A percentile compares a stretch with the other conserved stretches of the same genome.
These are phyloP conservation scores for Setaria viridis DNA, from an alignment of 202 grass and related monocot species.

Conservation along the genomic window DNA sequence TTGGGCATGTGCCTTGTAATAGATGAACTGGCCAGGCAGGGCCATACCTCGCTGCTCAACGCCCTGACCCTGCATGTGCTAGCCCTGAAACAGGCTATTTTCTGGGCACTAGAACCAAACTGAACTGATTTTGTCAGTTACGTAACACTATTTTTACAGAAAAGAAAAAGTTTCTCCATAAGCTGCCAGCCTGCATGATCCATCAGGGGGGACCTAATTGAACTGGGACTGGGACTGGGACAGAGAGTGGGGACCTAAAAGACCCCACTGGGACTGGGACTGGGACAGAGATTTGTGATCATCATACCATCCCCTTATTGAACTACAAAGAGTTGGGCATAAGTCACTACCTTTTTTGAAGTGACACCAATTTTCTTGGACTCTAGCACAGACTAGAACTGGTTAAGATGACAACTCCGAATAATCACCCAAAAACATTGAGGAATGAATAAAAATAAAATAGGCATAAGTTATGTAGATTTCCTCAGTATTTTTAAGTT, in stretches of 20 bases:
- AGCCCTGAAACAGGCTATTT: neutral
- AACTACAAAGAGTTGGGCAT: neutral
- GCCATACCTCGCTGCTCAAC: neutral
- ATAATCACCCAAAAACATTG: neutral
- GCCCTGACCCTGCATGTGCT: neutral
- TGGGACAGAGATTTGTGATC: neutral
- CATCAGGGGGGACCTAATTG: neutral
- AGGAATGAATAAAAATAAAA: neutral
- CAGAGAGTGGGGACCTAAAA: neutral
- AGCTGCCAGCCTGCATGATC: neutral
- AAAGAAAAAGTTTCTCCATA: neutral
- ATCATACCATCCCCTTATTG: neutral
- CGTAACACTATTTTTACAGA: neutral
- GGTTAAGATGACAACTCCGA: neutral
- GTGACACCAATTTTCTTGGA: neutral
- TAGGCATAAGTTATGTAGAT: neutral
- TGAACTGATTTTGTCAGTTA: neutral
- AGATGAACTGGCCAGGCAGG: neutral
- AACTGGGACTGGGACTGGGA: neutral
- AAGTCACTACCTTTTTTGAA: neutral
- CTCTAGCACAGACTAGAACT: neutral
- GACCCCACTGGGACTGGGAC: neutral
- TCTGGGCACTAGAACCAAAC: neutral
- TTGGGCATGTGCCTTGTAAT: conserved; percentile 22
- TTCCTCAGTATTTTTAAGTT: neutral